Evolutionary conservation across 805 yeast species (phyloP), one percentile per base, ranked within the genome.

Genomic region (Candida oleophila): DNA sequence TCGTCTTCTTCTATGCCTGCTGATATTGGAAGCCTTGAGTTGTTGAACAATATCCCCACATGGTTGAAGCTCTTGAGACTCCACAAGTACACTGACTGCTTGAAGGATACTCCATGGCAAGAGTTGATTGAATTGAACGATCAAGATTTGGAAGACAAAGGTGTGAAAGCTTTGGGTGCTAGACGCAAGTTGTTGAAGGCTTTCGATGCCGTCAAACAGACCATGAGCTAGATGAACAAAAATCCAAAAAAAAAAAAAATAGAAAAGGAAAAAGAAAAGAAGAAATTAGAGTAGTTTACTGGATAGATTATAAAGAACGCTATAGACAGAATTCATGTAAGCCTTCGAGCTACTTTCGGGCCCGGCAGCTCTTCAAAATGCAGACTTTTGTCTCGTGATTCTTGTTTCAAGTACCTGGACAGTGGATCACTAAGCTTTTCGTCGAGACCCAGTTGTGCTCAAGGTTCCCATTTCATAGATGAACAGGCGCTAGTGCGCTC

Each of bases 141-240:
- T 61, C 77, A 68, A 3, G 79, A 82, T 48, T 74, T 94, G 57
- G 89, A 85, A 53, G 76, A 74, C 3, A 75, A 82, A 48, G 99
- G 99, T 4, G 97, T 94, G 36, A 80, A 83, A 54, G 97, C 99
- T 0, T 75, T 94, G 54, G 99, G 99, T 4, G 99, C 99, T 0
- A 76, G 99, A 52, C 80, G 97, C 47, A 94, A 94, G 69, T 77
- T 94, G 64, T 70, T 94, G 57, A 94, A 94, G 70, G 95, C 96
- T 33, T 94, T 94, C 70, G 87, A 83, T 49, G 85, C 83, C 47
- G 96, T 92, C 39, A 82, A 81, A 15, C 40, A 25, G 30, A 25
- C 30, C 30, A 25, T 25, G 30, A 11, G 30, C 11, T 25, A 25
- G 30, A 20, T n/a, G n/a, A n/a, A n/a, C n/a, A n/a, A n/a, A n/a